Conservation (phyloP, 2,329 filamentous ascomycete genomes). For the Dactylellina parvicollis region DNA sequence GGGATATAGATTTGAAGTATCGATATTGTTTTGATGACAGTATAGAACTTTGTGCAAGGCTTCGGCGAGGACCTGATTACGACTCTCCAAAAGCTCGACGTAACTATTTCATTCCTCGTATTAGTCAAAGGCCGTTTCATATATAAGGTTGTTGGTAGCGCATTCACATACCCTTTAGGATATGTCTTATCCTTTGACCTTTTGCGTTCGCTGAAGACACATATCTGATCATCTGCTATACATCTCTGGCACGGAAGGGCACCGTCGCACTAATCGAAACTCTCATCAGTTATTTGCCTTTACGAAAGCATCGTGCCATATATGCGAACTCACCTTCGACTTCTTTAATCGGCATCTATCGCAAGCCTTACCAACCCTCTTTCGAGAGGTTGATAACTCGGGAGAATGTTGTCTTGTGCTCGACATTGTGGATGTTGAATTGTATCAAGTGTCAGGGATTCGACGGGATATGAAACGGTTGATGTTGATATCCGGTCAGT, state of each 20-base stretch:
- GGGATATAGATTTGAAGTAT: slow-evolving; percentile 41
- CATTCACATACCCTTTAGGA: slow-evolving; percentile 41
- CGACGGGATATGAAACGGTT: too few species aligned
- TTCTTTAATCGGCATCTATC: slow-evolving; percentile 52
- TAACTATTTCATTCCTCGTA: slow-evolving; percentile 9
- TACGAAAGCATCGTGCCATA: not conserved
- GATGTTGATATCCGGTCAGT: too few species aligned
- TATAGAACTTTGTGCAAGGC: slow-evolving; percentile 48
- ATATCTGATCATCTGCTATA: slow-evolving; percentile 49
- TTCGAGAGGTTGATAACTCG: slow-evolving; percentile 43
- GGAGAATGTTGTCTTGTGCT: slow-evolving; percentile 51
- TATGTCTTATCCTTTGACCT: slow-evolving; percentile 51
- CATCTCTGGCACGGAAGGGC: slow-evolving; percentile 46
- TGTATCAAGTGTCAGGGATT: too few species aligned
- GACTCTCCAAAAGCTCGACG: slow-evolving; percentile 46
- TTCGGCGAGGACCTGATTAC: slow-evolving; percentile 48
- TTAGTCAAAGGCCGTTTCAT: not conserved
- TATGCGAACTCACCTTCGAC: slow-evolving; percentile 26
- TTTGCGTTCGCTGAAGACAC: slow-evolving; percentile 50
- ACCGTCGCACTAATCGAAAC: slow-evolving; percentile 30
- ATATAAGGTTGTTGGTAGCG: not conserved
- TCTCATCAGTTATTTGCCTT: not conserved
- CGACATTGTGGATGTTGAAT: slow-evolving; percentile 45
- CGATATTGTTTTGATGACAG: slow-evolving; percentile 50
- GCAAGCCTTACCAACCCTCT: slow-evolving; percentile 51